Conservation (phyloP, 139 green algal species). For the Coccomyxa sp. region DNA sequence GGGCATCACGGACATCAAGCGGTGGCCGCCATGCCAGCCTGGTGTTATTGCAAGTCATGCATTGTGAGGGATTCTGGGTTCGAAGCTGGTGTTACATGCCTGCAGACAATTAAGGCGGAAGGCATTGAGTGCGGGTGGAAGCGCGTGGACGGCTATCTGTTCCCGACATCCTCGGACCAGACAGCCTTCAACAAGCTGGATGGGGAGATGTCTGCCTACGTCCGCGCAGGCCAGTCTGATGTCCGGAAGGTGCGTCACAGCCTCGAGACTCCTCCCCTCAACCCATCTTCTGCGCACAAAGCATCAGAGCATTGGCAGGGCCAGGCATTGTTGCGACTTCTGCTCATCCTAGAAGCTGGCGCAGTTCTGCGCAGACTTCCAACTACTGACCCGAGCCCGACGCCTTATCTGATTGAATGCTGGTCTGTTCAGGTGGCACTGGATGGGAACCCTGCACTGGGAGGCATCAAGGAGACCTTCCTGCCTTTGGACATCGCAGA, state of each 20-base stretch:
- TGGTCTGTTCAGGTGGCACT: not conserved
- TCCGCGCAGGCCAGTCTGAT: conserved; percentile 34
- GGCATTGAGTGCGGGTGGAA: conserved; percentile 53
- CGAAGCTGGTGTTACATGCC: too few species aligned
- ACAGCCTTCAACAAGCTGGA: conserved; percentile 27
- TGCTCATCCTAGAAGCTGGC: too few species aligned
- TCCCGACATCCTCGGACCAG: conserved; percentile 8
- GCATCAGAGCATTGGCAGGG: not conserved
- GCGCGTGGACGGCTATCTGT: conserved; percentile 49
- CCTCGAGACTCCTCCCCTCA: not conserved
- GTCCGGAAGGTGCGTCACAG: not conserved
- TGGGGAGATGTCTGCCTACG: conserved; percentile 31
- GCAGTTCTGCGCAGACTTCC: too few species aligned
- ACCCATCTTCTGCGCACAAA: not conserved
- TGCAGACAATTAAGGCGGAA: conserved; percentile 35
- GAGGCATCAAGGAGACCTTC: not conserved
- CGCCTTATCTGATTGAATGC: not conserved
- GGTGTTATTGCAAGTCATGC: too few species aligned
- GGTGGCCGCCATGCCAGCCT: too few species aligned
- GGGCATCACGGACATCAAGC: not conserved
- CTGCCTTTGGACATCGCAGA: not conserved
- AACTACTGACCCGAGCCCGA: too few species aligned
- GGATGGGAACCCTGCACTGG: not conserved
- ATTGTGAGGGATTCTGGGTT: too few species aligned
- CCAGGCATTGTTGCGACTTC: not conserved